These are phyloP conservation scores for Euptelea pleiosperma DNA, from an alignment of 164 flowering plant species.

Conservation along the genomic window DNA sequence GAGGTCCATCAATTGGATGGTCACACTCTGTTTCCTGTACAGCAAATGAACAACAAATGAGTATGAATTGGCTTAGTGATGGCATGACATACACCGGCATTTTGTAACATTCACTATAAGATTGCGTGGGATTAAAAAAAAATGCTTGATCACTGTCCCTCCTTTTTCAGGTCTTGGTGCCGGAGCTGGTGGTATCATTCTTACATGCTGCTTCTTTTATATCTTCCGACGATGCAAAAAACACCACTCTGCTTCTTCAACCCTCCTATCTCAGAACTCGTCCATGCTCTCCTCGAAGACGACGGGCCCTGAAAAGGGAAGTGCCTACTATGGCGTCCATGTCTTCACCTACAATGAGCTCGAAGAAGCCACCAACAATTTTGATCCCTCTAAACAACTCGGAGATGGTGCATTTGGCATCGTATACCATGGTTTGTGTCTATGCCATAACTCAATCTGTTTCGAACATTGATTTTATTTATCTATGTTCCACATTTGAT, in stretches of 20 bases:
- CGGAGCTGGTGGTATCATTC: neutral
- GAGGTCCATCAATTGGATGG: too few species aligned
- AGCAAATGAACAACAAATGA: too few species aligned
- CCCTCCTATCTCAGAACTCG: constrained; percentile 16
- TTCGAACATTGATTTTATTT: too few species aligned
- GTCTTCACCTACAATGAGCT: constrained; percentile 45
- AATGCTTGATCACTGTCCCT: too few species aligned
- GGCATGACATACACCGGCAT: too few species aligned
- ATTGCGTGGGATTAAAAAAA: too few species aligned
- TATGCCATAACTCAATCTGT: too few species aligned
- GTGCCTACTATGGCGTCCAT: constrained; percentile 27
- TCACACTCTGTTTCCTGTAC: too few species aligned
- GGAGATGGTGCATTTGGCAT: constrained; percentile 77
- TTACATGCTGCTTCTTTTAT: neutral
- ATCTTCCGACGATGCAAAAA: neutral
- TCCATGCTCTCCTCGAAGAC: constrained; percentile 29
- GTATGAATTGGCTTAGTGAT: too few species aligned
- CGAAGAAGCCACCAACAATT: too few species aligned
- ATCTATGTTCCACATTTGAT: neutral
- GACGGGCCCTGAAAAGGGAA: constrained; percentile 26
- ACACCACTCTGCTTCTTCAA: neutral
- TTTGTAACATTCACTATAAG: too few species aligned
- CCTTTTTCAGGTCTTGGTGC: neutral
- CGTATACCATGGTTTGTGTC: constrained; percentile 64
- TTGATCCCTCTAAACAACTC: constrained; percentile 44